phyloP scores from a whole-genome alignment of 805 yeast species.

The Ogataea parapolymorpha region DNA sequence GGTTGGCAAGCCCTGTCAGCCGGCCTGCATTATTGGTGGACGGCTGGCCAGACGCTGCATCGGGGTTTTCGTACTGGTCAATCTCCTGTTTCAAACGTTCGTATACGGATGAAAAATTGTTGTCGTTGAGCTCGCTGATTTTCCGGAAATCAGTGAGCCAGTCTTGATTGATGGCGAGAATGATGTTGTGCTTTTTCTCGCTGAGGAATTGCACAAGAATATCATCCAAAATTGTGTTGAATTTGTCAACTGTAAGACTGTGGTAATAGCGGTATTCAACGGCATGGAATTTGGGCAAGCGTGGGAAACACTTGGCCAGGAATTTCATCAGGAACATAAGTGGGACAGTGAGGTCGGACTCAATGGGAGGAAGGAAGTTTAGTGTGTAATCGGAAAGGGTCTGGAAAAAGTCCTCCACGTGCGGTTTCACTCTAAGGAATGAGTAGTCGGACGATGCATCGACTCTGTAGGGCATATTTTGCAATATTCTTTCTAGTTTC shows the following conservation, averaged over 20 bases:
- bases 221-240: slow-evolving; percentile 30
- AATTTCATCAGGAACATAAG: slow-evolving; percentile 58
- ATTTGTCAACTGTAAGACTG: slow-evolving; percentile 32
- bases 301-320: slow-evolving; percentile 56
- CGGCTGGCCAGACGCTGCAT: slow-evolving; percentile 10
- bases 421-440: slow-evolving; percentile 66
- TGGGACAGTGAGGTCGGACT: slow-evolving; percentile 48
- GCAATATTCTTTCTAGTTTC: slow-evolving; percentile 43
- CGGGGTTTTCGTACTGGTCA: slow-evolving; percentile 24
- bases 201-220: slow-evolving; percentile 25
- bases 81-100: slow-evolving; percentile 27
- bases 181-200: slow-evolving; percentile 33
- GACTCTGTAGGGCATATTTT: slow-evolving; percentile 70
- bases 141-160: slow-evolving; percentile 30
- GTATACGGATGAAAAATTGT: slow-evolving; percentile 26
- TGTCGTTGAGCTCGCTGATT: slow-evolving; percentile 31
- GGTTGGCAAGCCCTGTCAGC: slow-evolving; percentile 27
- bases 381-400: slow-evolving; percentile 73
- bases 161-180: slow-evolving; percentile 30
- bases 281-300: slow-evolving; percentile 63
- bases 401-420: slow-evolving; percentile 63
- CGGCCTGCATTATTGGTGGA: slow-evolving; percentile 10
- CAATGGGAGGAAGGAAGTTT: slow-evolving; percentile 70
- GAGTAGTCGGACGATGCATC: slow-evolving; percentile 73
- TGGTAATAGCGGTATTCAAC: slow-evolving; percentile 49